Percentiles rank a stretch among this genome's conserved stretches.
Evolutionary conservation across 108 stramenopile species (phyloP).

Genomic region (Chaetoceros muelleri): DNA sequence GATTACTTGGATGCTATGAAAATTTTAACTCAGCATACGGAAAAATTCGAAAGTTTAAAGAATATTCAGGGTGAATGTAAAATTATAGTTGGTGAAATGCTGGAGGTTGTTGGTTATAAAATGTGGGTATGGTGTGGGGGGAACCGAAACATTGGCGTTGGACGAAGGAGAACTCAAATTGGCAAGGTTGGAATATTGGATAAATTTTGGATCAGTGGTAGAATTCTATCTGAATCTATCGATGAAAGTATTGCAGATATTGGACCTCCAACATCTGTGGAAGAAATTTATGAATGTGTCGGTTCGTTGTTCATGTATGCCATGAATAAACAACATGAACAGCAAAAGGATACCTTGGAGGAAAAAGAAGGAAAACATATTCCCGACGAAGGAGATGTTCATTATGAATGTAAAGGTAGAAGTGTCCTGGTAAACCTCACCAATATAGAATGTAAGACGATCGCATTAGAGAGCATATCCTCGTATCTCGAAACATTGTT

Average conservation of each 20-base stretch:
- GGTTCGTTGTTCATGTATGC: constrained; percentile 58
- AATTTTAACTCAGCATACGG: constrained; percentile 66
- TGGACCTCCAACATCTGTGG: constrained; percentile 38
- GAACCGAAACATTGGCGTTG: constrained; percentile 9
- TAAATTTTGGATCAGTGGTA: background rate
- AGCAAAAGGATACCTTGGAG: constrained; percentile 16
- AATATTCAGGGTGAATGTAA: constrained; percentile 70
- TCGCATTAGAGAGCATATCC: constrained; percentile 45
- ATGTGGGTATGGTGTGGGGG: constrained; percentile 1
- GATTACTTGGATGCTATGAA: constrained; percentile 42
- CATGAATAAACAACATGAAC: constrained; percentile 14
- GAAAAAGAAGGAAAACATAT: constrained; percentile 5
- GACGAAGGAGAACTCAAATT: constrained; percentile 6
- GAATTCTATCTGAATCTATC: background rate
- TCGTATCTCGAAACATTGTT: constrained; percentile 38
- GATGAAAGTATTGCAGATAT: constrained; percentile 12
- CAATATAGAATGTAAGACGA: constrained; percentile 33
- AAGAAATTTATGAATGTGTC: constrained; percentile 73
- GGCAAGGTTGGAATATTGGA: background rate
- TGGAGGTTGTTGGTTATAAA: constrained; percentile 17
- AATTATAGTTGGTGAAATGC: constrained; percentile 42
- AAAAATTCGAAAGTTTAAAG: constrained; percentile 69
- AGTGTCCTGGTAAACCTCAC: constrained; percentile 2
- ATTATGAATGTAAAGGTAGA: too few relatives aligned
- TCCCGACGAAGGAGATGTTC: constrained; percentile 1